A percentile compares a stretch with the other conserved stretches of the same genome.
phyloP scores from a whole-genome alignment of 2,329 filamentous ascomycete species.

The Fusarium musae region DNA sequence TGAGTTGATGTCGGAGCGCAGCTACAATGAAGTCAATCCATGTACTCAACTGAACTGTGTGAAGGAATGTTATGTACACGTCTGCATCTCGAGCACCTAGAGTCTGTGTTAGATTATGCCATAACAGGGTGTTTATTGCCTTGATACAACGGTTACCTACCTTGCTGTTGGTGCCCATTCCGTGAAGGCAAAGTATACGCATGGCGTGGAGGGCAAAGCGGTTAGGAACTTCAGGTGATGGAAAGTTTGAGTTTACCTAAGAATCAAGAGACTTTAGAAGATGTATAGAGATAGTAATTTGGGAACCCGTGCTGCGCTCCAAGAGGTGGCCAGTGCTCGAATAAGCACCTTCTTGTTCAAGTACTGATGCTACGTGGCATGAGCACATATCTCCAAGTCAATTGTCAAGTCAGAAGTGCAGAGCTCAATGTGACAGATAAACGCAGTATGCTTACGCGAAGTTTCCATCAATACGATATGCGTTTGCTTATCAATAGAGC shows the following conservation, averaged over 20 bases:
- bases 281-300: background rate
- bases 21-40: background rate
- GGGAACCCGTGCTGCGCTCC: background rate
- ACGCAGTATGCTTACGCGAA: background rate
- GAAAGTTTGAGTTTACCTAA: background rate
- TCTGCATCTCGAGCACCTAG: constrained; percentile 10
- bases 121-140: fast-evolving
- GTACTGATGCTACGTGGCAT: background rate
- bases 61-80: background rate
- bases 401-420: background rate
- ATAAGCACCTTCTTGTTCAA: background rate
- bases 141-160: background rate
- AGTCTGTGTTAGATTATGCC: background rate
- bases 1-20: background rate
- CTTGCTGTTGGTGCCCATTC: constrained; percentile 8
- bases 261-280: background rate
- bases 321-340: fast-evolving
- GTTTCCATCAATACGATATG: background rate
- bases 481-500: background rate
- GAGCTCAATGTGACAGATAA: background rate
- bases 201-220: background rate
- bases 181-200: constrained; percentile 9
- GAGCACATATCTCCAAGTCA: background rate
- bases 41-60: background rate
- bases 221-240: background rate